Evolutionary conservation across 352 stramenopile genomes (phyloP).

Genomic region (Pythium scleroteichum): DNA sequence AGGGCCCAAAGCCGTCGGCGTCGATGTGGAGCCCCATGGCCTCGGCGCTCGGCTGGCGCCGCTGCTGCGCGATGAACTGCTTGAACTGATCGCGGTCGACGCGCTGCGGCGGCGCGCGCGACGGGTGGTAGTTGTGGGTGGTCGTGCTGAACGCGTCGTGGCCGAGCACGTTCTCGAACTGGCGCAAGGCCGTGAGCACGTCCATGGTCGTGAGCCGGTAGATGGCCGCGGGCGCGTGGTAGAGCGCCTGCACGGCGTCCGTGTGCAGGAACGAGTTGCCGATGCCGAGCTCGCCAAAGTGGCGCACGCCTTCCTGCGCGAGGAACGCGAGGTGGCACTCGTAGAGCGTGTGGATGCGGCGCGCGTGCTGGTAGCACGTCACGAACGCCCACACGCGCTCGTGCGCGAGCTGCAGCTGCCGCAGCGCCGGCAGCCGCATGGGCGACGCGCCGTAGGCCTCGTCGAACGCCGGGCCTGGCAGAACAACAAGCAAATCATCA

Average conservation of each 20-base stretch:
- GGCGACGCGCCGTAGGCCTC: constrained; percentile 46
- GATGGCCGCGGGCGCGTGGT: constrained; percentile 46
- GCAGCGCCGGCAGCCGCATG: constrained; percentile 47
- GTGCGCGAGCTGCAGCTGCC: constrained; percentile 63
- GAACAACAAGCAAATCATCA: constrained; percentile 6
- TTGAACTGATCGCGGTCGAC: constrained; percentile 74
- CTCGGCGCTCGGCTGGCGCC: constrained; percentile 55
- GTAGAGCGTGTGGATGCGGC: constrained; percentile 70
- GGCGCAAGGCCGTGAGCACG: constrained; percentile 58
- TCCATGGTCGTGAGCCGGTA: constrained; percentile 65
- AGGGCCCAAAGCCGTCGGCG: constrained; percentile 64
- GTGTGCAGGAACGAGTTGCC: constrained; percentile 82
- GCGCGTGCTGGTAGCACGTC: constrained; percentile 72
- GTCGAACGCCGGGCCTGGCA: constrained; percentile 52
- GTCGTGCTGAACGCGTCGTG: constrained; percentile 55
- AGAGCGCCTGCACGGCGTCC: constrained; percentile 76
- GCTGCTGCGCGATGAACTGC: constrained; percentile 71
- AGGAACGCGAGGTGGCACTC: constrained; percentile 74
- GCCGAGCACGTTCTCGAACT: constrained; percentile 65
- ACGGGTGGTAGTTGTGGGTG: constrained; percentile 15
- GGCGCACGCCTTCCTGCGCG: constrained; percentile 58
- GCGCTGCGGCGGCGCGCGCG: constrained; percentile 37
- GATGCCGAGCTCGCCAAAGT: constrained; percentile 68
- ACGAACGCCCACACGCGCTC: constrained; percentile 83
- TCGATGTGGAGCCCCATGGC: constrained; percentile 71